These are phyloP conservation scores for Coemansia sp. DNA, from an alignment of 192 early-diverging fungal genomes.

Conservation along the genomic window DNA sequence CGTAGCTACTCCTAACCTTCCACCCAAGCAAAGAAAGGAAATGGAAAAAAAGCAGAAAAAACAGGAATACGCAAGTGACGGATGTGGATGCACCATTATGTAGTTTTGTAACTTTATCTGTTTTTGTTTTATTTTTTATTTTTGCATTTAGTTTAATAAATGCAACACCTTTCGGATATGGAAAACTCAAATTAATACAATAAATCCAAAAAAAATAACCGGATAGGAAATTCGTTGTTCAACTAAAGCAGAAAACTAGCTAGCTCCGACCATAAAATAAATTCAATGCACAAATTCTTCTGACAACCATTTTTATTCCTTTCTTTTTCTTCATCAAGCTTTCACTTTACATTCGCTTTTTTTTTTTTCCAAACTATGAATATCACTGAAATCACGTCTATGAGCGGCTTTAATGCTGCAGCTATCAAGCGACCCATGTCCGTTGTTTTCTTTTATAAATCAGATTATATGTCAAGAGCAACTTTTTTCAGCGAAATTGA, in stretches of 20 bases:
- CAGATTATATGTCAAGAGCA: background rate
- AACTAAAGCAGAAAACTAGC: no score
- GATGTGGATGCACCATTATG: background rate
- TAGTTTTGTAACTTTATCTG: background rate
- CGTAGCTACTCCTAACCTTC: background rate
- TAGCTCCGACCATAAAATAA: no score
- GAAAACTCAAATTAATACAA: no score
- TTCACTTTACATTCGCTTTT: no score
- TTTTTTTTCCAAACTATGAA: background rate
- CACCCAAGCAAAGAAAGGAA: background rate
- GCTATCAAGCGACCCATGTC: background rate
- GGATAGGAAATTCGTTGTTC: no score
- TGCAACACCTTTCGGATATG: no score
- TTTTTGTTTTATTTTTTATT: background rate
- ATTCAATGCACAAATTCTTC: no score
- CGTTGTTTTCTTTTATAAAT: conserved; percentile 2
- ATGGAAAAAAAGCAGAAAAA: no score
- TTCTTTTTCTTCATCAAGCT: no score
- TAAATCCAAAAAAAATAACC: no score
- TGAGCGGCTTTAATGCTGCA: background rate
- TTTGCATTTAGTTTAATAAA: no score
- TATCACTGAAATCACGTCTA: background rate
- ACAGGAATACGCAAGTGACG: background rate
- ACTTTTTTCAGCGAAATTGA: background rate
- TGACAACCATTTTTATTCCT: no score